Conservation (phyloP, 768 basidiomycete genomes). For the Hygrocybe punicea region DNA sequence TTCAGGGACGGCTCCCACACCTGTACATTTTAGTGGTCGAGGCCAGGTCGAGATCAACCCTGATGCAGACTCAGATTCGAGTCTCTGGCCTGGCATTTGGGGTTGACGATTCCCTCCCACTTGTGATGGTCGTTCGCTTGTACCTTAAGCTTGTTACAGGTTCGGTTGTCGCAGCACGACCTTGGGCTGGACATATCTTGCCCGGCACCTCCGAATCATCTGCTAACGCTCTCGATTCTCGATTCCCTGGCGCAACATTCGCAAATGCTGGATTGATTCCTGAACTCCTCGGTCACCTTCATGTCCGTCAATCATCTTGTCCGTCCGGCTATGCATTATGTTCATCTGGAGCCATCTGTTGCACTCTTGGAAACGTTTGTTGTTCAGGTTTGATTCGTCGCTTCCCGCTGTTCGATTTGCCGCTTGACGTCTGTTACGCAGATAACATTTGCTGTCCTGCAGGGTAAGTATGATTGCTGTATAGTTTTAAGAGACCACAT, state of each 20-base stretch:
- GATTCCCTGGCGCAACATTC: not conserved
- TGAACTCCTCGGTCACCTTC: not conserved
- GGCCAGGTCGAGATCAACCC: no score
- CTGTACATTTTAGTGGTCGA: no score
- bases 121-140: no score
- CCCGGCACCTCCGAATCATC: no score
- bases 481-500: not conserved
- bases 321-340: not conserved
- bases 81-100: no score
- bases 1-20: not conserved
- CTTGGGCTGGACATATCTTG: no score
- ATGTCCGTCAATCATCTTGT: not conserved
- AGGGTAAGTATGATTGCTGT: not conserved
- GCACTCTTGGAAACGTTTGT: not conserved
- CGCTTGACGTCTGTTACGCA: not conserved
- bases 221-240: no score
- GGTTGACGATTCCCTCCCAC: no score
- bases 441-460: conserved; percentile 1
- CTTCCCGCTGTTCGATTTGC: not conserved
- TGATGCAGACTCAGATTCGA: no score
- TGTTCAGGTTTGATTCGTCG: not conserved
- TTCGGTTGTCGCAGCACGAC: no score
- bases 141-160: no score
- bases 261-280: not conserved
- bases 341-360: not conserved